Conservation (phyloP, 495 filamentous ascomycete species). For the Penicillium fimorum region DNA sequence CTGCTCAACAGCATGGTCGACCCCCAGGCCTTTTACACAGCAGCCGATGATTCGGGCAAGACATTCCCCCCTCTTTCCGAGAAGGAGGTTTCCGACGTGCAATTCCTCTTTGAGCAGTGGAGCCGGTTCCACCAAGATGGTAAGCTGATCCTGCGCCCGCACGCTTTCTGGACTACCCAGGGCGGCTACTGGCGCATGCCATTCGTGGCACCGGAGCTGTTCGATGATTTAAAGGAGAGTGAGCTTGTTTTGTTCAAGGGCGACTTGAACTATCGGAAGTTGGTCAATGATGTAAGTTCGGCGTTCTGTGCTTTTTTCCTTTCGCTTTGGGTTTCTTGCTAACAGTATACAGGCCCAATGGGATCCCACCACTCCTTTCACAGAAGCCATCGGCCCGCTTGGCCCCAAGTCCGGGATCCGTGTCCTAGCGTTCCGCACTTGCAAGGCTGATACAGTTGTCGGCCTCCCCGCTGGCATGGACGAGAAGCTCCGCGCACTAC, state of each 20-base stretch:
- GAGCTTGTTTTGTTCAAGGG: slow-evolving; percentile 97
- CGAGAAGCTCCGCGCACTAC: slow-evolving; percentile 66
- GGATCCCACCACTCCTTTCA: slow-evolving; percentile 85
- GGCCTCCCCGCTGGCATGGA: slow-evolving; percentile 78
- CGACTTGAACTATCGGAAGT: slow-evolving; percentile 91
- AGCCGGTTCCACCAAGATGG: slow-evolving; percentile 75
- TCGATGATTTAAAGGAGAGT: slow-evolving; percentile 74
- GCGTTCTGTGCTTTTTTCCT: background rate
- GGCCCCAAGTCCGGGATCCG: slow-evolving; percentile 79
- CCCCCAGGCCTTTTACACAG: slow-evolving; percentile 73
- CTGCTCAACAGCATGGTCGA: slow-evolving; percentile 73
- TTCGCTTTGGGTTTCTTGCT: slow-evolving; percentile 1
- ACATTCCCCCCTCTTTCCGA: slow-evolving; percentile 60
- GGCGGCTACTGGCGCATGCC: slow-evolving; percentile 88
- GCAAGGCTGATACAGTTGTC: slow-evolving; percentile 95
- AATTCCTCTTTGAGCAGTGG: slow-evolving; percentile 81
- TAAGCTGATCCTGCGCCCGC: slow-evolving; percentile 73
- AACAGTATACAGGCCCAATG: slow-evolving; percentile 62
- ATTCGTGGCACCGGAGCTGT: slow-evolving; percentile 59
- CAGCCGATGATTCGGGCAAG: slow-evolving; percentile 63
- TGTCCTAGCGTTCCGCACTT: slow-evolving; percentile 81
- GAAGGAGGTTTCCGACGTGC: slow-evolving; percentile 62
- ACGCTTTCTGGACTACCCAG: slow-evolving; percentile 84
- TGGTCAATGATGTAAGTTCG: slow-evolving; percentile 76
- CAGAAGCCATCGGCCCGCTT: slow-evolving; percentile 80